phyloP scores from a whole-genome alignment of 1,139 yeast species.

The Scheffersomyces illinoinensis region DNA sequence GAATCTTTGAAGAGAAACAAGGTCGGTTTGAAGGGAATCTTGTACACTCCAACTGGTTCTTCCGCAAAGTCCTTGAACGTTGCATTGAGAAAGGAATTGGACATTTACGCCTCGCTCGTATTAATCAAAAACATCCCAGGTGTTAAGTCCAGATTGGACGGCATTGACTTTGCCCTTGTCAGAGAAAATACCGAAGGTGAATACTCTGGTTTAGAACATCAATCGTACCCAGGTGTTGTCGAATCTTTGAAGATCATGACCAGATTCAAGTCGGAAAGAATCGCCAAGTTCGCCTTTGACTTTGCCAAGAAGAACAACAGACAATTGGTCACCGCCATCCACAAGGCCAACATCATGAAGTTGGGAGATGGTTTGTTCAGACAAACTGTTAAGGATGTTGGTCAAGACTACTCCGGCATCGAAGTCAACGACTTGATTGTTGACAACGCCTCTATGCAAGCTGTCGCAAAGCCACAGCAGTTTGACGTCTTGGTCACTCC shows the following conservation, averaged over 20 bases:
- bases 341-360: constrained; percentile 99
- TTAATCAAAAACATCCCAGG: constrained; percentile 94
- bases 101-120: constrained; percentile 91
- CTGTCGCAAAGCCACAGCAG: constrained; percentile 97
- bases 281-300: constrained; percentile 96
- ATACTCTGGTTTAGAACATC: constrained; percentile 97
- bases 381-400: constrained; percentile 88
- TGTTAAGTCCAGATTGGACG: constrained; percentile 83
- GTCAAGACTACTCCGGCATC: constrained; percentile 85
- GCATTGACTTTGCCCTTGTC: constrained; percentile 89
- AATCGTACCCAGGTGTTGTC: constrained; percentile 96
- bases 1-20: constrained; percentile 92
- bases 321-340: constrained; percentile 92
- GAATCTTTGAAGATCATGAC: constrained; percentile 96
- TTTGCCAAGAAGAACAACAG: constrained; percentile 92
- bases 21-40: constrained; percentile 94
- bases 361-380: constrained; percentile 98
- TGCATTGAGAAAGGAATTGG: constrained; percentile 94
- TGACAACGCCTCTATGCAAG: constrained; percentile 99
- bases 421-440: constrained; percentile 91
- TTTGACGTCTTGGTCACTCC: constrained; percentile 98
- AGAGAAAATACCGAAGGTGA: constrained; percentile 99
- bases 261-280: constrained; percentile 92
- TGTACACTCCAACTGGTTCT: constrained; percentile 81
- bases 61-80: constrained; percentile 76